phyloP scores from a whole-genome alignment of 495 filamentous ascomycete genomes.

The Copromyces sp. region DNA sequence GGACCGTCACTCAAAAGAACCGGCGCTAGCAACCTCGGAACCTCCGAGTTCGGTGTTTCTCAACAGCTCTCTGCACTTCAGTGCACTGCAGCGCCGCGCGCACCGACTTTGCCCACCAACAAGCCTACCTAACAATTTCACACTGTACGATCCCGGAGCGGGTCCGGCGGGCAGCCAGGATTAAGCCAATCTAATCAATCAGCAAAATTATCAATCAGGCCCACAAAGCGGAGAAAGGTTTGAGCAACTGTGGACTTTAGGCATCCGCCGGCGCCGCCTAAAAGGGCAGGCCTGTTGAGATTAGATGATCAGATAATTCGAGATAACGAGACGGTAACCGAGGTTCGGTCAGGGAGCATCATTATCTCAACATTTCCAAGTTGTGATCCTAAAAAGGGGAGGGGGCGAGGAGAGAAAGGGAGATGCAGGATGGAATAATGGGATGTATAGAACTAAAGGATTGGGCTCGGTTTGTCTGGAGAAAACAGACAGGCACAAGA shows the following conservation, averaged over 20 bases:
- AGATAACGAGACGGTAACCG: neutral
- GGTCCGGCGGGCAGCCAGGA: neutral
- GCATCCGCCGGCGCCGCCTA: neutral
- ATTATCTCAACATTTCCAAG: neutral
- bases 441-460: neutral
- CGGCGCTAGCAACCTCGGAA: neutral
- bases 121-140: neutral
- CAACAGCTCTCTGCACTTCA: neutral
- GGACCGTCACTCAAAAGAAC: neutral
- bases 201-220: conserved; percentile 24
- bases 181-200: conserved; percentile 14
- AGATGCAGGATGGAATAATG: neutral
- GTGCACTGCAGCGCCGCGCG: neutral
- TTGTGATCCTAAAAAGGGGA: neutral
- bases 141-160: conserved; percentile 1
- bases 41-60: neutral
- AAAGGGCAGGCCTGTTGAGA: conserved; percentile 6
- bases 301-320: conserved; percentile 13
- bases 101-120: neutral
- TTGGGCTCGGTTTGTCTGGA: neutral
- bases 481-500: neutral
- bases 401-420: neutral
- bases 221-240: conserved; percentile 4
- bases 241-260: neutral
- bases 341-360: neutral